Base-by-base conservation (phyloP, 352 stramenopile species). In the Phytophthora sojae region DNA sequence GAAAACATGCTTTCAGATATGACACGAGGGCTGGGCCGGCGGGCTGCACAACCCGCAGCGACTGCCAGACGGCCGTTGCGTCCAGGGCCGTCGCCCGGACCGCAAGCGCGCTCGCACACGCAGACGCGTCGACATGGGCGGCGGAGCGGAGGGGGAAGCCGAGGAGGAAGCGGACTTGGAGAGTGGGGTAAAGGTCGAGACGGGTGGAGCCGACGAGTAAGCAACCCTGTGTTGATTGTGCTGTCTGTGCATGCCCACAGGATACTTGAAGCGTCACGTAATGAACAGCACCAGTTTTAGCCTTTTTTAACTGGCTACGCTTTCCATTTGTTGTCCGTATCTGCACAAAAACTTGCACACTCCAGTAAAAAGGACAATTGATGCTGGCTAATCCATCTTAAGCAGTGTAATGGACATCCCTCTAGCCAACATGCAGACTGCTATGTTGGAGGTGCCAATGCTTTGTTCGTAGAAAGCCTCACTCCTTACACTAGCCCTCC, bases 331-430 rank as follows among this genome's bases (percentile, higher is more conserved):
- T 42, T 42, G 32, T 42, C 32, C 32, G 32, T 42, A 50, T 21
- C 42, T 50, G 42, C 42, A 50, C 42, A 50, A 50, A 50, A 50
- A 23, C 1, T 23, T 50, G 42, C 6, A 21, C 6, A 6, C 42
- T 50, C 42, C 42, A 50, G 42, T 50, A 50, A 19, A 50, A 50
- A 50, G 42, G 5, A 23, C 42, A 50, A 23, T 50, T 50, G 12
- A 23, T 50, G 42, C 21, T 50, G 42, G 42, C 12, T 50, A n/a
- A n/a, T 23, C 42, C 42, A 50, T 50, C 42, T n/a, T 50, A 50
- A 50, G 9, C 12, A 21, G 14, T 6, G 12, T 3, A 23, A 14
- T 23, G 17, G 42, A n/a, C 1, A 50, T 50, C 9, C 6, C 42
- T 50, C 14, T n/a, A 50, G 12, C 42, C 42, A 50, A 50, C 42